Evolutionary conservation across 257 asterid species (phyloP).

Genomic region (Avicennia marina): DNA sequence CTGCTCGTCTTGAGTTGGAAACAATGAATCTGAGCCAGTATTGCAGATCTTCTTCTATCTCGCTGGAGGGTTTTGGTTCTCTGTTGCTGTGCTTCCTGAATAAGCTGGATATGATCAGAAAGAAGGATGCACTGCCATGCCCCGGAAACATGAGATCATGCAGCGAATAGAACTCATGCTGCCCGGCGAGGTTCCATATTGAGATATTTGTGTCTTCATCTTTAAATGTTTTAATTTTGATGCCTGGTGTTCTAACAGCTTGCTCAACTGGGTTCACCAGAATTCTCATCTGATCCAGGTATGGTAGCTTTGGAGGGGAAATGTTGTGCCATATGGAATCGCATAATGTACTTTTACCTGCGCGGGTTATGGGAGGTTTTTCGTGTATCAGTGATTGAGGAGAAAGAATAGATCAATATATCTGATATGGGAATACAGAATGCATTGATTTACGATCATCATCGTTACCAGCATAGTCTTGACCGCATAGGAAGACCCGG

Average conservation of each 20-base stretch:
- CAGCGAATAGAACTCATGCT: constrained; percentile 56
- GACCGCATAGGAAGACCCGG: constrained; percentile 71
- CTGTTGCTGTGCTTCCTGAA: constrained; percentile 54
- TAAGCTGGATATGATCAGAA: constrained; percentile 58
- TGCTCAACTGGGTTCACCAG: constrained; percentile 81
- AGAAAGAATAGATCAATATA: not conserved
- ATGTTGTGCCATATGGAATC: constrained; percentile 52
- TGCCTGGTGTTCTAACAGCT: constrained; percentile 51
- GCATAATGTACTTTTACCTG: constrained; percentile 65
- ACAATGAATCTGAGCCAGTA: constrained; percentile 79
- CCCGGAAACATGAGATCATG: constrained; percentile 89
- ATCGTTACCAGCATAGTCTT: constrained; percentile 70
- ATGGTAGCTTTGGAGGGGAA: constrained; percentile 53
- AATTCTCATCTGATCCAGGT: constrained; percentile 54
- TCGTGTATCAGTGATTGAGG: too few relatives aligned
- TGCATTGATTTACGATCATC: too few relatives aligned
- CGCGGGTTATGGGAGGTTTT: constrained; percentile 11
- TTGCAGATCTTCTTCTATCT: constrained; percentile 71
- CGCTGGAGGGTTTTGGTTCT: constrained; percentile 44
- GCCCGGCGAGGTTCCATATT: constrained; percentile 76
- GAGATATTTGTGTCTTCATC: constrained; percentile 73
- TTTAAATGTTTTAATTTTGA: constrained; percentile 52
- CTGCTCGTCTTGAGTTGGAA: constrained; percentile 69
- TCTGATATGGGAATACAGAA: not conserved
- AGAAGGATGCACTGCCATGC: constrained; percentile 63